Evolutionary conservation across 768 basidiomycete species (phyloP), one percentile per base, ranked within the genome.

Genomic region (Boletus eberwhitei): DNA sequence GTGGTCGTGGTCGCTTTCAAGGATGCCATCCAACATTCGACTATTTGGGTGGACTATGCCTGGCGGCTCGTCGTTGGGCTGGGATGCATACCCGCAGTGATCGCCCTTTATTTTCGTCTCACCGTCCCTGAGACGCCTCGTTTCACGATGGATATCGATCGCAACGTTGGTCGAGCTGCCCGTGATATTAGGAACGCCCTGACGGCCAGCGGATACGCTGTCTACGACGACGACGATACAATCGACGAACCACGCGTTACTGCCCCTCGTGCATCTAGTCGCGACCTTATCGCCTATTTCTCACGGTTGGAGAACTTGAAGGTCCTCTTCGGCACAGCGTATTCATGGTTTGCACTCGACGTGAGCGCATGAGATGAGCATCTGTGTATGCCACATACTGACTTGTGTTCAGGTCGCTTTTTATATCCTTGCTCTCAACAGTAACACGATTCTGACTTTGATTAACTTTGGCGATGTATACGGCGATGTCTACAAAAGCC

Each of bases 51-150:
- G 57, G 92, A 94, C 71, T 80, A 75, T 64, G 79, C 83, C 68
- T 93, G 91, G 92, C 85, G 90, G 58, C 74, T 93, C 43, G 79
- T 93, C 62, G 90, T 94, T 72, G 91, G 92, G 60, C 74, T 93
- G 40, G 92, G 92, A 43, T 87, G 85, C 53, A 74, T 93, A 37
- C 92, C 92, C 26, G 91, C 82, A 48, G 77, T 74, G 32, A 66
- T 91, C 51, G 90, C 89, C 16, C 82, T 93, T 44, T 93, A 91
- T 76, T 93, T 88, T 85, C 88, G 91, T 64, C 79, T 93, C 32
- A 92, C 90, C 21, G 88, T 93, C 67, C 89, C 90, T 17, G 90
- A 93, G 69, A 93, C 90, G 2, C 91, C 92, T n/a, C 89, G 91
- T 53, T 83, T 77, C 72, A 93, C 90, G 59, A 91, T 93, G 86